A percentile compares a stretch with the other conserved stretches of the same genome.
Evolutionary conservation across 768 basidiomycete genomes (phyloP).

Genomic region (Auricularia heimuer): DNA sequence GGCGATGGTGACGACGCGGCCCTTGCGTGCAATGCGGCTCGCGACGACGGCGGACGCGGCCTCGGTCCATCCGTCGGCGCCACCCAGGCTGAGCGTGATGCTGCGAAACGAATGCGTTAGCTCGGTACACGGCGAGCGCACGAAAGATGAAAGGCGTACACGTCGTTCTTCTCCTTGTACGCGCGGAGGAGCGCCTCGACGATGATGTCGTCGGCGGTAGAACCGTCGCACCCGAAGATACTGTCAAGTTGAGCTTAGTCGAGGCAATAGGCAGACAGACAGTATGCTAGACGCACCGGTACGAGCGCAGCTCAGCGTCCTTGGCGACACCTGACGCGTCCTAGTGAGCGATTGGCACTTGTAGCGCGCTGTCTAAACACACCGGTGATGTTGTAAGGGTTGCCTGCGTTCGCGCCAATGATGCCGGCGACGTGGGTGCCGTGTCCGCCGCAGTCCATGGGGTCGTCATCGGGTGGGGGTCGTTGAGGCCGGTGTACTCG

Average conservation of each 20-base stretch:
- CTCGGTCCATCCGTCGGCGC: constrained; percentile 23
- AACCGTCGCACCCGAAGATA: constrained; percentile 24
- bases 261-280: neutral
- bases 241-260: constrained; percentile 12
- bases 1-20: constrained; percentile 22
- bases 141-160: constrained; percentile 5
- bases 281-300: constrained; percentile 5
- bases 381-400: constrained; percentile 26
- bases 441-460: constrained; percentile 8
- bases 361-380: too few species aligned
- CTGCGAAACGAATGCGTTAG: neutral
- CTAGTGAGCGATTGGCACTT: too few species aligned
- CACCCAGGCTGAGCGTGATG: constrained; percentile 27
- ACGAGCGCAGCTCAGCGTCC: constrained; percentile 18
- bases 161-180: constrained; percentile 20
- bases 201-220: constrained; percentile 15
- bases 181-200: constrained; percentile 8
- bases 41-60: constrained; percentile 22
- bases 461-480: constrained; percentile 5
- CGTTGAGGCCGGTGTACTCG: constrained; percentile 7
- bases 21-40: constrained; percentile 20
- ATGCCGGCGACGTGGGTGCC: constrained; percentile 18
- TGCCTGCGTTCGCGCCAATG: constrained; percentile 20
- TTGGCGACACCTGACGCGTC: constrained; percentile 19
- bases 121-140: neutral